A percentile compares a stretch with the other conserved stretches of the same genome.
These are phyloP conservation scores for Zygotorulaspora sp. DNA, from an alignment of 805 yeast species.

Conservation along the genomic window DNA sequence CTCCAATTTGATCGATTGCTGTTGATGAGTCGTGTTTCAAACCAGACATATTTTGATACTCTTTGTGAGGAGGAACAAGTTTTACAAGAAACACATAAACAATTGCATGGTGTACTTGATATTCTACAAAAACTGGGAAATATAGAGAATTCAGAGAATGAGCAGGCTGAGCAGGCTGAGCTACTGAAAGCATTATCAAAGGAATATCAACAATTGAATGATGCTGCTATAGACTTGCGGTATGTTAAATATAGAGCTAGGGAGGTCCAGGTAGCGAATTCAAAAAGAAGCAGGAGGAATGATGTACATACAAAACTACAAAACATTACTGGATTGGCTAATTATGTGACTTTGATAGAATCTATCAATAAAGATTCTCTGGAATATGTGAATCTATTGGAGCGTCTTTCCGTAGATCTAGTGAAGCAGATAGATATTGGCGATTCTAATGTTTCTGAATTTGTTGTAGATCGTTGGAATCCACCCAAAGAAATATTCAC, in stretches of 20 bases:
- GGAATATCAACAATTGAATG: conserved; percentile 13
- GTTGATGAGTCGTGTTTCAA: conserved; percentile 5
- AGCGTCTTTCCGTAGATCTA: conserved; percentile 28
- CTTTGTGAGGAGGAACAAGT: conserved; percentile 26
- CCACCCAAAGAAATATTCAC: conserved; percentile 22
- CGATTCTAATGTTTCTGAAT: conserved; percentile 18
- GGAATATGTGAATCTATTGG: conserved; percentile 26
- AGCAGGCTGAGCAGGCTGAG: conserved; percentile 9
- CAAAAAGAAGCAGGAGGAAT: conserved; percentile 9
- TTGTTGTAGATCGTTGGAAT: conserved; percentile 22
- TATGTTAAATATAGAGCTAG: conserved; percentile 22
- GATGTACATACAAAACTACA: conserved; percentile 5
- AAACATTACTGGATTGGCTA: conserved; percentile 12
- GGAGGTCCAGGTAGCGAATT: conserved; percentile 17
- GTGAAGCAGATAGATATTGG: conserved; percentile 26
- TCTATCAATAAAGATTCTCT: conserved; percentile 18
- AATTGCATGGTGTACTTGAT: conserved; percentile 15
- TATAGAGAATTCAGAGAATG: conserved; percentile 17
- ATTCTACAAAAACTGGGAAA: conserved; percentile 15
- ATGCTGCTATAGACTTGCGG: conserved; percentile 19
- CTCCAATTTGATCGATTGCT: too few species aligned
- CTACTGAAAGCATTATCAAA: conserved; percentile 15
- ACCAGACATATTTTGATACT: conserved; percentile 22
- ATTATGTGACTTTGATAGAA: conserved; percentile 20
- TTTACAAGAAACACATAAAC: conserved; percentile 21